Evolutionary conservation across 2,329 filamentous ascomycete genomes (phyloP).

Genomic region (Xylaria sp.): DNA sequence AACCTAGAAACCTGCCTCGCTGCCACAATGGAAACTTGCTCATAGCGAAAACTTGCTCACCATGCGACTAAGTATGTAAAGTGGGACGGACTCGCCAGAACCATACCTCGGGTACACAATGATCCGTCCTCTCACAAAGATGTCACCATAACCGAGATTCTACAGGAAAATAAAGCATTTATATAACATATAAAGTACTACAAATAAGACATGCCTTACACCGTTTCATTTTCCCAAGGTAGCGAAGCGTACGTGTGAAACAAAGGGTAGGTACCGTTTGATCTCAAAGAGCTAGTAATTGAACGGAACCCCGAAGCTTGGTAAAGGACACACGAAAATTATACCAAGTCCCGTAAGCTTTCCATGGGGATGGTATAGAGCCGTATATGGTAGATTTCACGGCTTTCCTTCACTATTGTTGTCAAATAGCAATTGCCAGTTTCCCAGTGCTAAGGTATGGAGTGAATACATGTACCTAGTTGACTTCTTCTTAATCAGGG

Average conservation of each 20-base stretch:
- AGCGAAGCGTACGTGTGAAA: conserved; percentile 6
- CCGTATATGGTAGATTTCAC: neutral
- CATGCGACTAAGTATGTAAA: neutral
- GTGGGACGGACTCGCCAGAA: conserved; percentile 17
- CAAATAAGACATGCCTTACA: conserved; percentile 13
- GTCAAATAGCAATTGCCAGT: neutral
- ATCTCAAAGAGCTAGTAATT: neutral
- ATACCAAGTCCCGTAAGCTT: neutral
- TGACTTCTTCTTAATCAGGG: neutral
- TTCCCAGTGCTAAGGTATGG: neutral
- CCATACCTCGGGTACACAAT: neutral
- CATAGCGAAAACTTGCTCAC: conserved; percentile 34
- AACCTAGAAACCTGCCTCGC: neutral
- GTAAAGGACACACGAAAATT: too few relatives aligned
- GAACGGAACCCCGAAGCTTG: neutral
- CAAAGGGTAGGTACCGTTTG: neutral
- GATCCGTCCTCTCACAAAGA: conserved; percentile 7
- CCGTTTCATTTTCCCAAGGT: neutral
- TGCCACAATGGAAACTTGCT: conserved; percentile 28
- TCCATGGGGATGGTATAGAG: neutral
- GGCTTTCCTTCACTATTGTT: neutral
- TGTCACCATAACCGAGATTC: neutral
- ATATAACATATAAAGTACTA: neutral
- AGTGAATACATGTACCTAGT: neutral
- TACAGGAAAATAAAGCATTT: neutral